Evolutionary conservation across 345 rosid species (phyloP).

Genomic region (Punica granatum): DNA sequence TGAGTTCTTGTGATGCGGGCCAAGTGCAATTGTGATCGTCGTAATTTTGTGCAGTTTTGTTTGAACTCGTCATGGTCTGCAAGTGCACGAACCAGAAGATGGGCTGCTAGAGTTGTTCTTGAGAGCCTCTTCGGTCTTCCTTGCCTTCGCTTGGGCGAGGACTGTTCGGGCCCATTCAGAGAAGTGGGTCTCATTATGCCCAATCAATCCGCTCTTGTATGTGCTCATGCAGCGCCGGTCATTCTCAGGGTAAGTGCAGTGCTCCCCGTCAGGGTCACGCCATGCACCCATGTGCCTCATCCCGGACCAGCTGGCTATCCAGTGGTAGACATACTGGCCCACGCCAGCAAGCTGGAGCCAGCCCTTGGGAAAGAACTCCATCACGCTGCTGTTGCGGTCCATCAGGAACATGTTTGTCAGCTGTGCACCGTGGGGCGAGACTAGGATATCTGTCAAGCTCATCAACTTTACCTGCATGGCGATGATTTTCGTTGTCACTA

Average conservation of each 20-base stretch:
- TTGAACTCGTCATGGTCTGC: too few species aligned
- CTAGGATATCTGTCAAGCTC: slow-evolving; percentile 53
- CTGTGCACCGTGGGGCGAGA: slow-evolving; percentile 71
- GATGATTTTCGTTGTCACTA: background rate
- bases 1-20: background rate
- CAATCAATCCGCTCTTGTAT: slow-evolving; percentile 51
- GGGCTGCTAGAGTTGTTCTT: slow-evolving; percentile 6
- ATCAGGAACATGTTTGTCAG: slow-evolving; percentile 71
- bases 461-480: slow-evolving; percentile 44
- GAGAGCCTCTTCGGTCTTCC: slow-evolving; percentile 17
- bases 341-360: slow-evolving; percentile 72
- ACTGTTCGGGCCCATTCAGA: slow-evolving; percentile 44
- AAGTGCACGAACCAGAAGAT: slow-evolving; percentile 17
- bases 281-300: slow-evolving; percentile 68
- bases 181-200: slow-evolving; percentile 45
- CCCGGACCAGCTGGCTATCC: slow-evolving; percentile 79
- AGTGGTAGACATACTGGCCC: slow-evolving; percentile 58
- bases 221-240: slow-evolving; percentile 66
- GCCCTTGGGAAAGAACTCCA: slow-evolving; percentile 76
- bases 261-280: slow-evolving; percentile 59
- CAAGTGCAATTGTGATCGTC: too few species aligned
- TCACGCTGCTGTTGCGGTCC: slow-evolving; percentile 62
- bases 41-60: too few species aligned
- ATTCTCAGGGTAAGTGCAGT: slow-evolving; percentile 46
- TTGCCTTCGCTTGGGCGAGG: slow-evolving; percentile 26